A percentile compares a stretch with the other conserved stretches of the same genome.
Evolutionary conservation across 768 basidiomycete species (phyloP).

Genomic region (Pulveroboletus sp.): DNA sequence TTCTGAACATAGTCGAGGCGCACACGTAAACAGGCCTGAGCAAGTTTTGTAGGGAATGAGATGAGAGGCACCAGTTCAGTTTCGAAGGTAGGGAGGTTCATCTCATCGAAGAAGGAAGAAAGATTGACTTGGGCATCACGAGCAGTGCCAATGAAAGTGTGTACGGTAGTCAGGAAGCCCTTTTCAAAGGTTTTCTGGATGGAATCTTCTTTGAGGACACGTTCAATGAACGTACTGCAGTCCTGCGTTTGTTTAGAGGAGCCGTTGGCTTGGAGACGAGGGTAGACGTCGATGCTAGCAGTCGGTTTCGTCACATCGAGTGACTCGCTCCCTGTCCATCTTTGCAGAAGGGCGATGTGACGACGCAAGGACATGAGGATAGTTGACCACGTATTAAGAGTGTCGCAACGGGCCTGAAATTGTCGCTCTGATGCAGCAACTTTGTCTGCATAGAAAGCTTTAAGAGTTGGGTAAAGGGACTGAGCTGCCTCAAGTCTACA

Average conservation of each 20-base stretch:
- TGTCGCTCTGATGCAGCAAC: constrained; percentile 58
- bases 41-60: constrained; percentile 93
- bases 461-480: constrained; percentile 82
- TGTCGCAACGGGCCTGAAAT: constrained; percentile 84
- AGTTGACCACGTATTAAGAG: constrained; percentile 91
- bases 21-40: constrained; percentile 86
- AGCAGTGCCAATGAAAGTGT: constrained; percentile 80
- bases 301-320: constrained; percentile 85
- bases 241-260: constrained; percentile 50
- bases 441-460: constrained; percentile 77
- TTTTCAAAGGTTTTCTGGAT: constrained; percentile 93
- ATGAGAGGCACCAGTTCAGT: constrained; percentile 87
- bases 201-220: constrained; percentile 93
- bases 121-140: constrained; percentile 85
- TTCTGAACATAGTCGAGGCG: constrained; percentile 88
- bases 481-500: constrained; percentile 78
- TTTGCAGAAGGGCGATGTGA: constrained; percentile 76
- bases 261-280: constrained; percentile 30
- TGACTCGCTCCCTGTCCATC: constrained; percentile 93
- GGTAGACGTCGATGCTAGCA: constrained; percentile 53
- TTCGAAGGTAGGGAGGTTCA: constrained; percentile 92
- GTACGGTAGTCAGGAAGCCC: constrained; percentile 82
- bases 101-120: constrained; percentile 70
- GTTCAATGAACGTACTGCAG: constrained; percentile 87
- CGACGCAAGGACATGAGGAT: constrained; percentile 81